phyloP scores from a whole-genome alignment of 345 rosid species.

The Dimocarpus longan region DNA sequence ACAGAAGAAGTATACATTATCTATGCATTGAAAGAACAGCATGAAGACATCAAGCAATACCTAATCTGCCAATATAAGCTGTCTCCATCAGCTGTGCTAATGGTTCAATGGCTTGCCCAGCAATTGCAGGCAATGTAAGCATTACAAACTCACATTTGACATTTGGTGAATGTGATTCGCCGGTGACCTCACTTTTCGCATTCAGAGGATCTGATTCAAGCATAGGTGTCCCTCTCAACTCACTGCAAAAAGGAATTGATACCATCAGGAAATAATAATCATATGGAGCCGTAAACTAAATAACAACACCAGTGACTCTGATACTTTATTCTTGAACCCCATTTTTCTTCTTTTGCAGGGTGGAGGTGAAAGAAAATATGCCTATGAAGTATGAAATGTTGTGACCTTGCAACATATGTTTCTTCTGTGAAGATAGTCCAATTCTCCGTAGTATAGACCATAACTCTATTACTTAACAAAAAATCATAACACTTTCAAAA shows the following conservation, averaged over 20 bases:
- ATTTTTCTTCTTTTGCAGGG: background rate
- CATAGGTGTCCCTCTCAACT: slow-evolving; percentile 26
- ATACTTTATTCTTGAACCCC: no score
- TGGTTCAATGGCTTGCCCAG: slow-evolving; percentile 93
- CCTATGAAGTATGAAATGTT: no score
- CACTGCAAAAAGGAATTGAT: slow-evolving; percentile 41
- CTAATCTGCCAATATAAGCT: slow-evolving; percentile 90
- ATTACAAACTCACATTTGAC: slow-evolving; percentile 65
- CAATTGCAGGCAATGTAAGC: slow-evolving; percentile 90
- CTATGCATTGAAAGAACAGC: background rate
- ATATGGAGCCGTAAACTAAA: background rate
- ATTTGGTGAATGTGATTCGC: slow-evolving; percentile 40
- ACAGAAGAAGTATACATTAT: background rate
- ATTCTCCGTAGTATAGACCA: background rate
- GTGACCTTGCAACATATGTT: background rate
- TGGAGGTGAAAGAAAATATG: no score
- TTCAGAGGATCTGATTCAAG: slow-evolving; percentile 39
- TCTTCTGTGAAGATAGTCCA: background rate
- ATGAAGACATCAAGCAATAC: slow-evolving; percentile 37
- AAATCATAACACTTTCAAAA: background rate
- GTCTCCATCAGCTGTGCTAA: slow-evolving; percentile 88
- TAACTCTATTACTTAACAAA: background rate
- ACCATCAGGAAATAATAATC: slow-evolving; percentile 6
- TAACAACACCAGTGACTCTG: no score
- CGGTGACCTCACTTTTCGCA: slow-evolving; percentile 60